phyloP scores from a whole-genome alignment of 2,329 filamentous ascomycete genomes.

The Colletotrichum eleusines region DNA sequence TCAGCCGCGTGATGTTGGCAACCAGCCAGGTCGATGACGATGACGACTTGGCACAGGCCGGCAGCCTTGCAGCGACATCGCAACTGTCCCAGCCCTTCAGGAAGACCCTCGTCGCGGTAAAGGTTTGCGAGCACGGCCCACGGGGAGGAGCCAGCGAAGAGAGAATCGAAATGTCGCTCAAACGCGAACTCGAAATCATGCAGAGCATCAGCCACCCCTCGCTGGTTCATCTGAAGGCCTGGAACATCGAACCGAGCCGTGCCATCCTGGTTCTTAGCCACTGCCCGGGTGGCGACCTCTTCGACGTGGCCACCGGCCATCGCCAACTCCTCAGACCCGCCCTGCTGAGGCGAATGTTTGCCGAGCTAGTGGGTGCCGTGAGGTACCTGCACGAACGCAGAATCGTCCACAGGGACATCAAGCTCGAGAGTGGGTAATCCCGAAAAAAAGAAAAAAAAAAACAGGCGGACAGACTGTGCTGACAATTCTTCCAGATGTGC shows the following conservation, averaged over 20 bases:
- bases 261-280: constrained; percentile 91
- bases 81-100: constrained; percentile 60
- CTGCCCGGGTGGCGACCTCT: constrained; percentile 93
- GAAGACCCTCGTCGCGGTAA: constrained; percentile 91
- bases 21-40: constrained; percentile 78
- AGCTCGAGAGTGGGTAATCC: constrained; percentile 84
- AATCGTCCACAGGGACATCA: constrained; percentile 97
- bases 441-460: too few relatives aligned
- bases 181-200: constrained; percentile 95
- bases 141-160: constrained; percentile 94
- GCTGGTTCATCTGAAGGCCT: constrained; percentile 90
- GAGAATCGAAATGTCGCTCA: constrained; percentile 91
- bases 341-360: constrained; percentile 86
- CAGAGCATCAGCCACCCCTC: constrained; percentile 89
- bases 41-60: constrained; percentile 52
- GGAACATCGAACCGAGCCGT: constrained; percentile 84
- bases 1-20: constrained; percentile 92
- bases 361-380: constrained; percentile 88
- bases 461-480: constrained; percentile 12
- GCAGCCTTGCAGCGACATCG: constrained; percentile 56
- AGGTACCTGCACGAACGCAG: constrained; percentile 85
- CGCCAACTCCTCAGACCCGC: constrained; percentile 74
- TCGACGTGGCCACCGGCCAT: constrained; percentile 86
- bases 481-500: constrained; percentile 73
- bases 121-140: constrained; percentile 94